These are phyloP conservation scores for Botrytis squamosa DNA, from an alignment of 2,329 filamentous ascomycete species.

Conservation along the genomic window DNA sequence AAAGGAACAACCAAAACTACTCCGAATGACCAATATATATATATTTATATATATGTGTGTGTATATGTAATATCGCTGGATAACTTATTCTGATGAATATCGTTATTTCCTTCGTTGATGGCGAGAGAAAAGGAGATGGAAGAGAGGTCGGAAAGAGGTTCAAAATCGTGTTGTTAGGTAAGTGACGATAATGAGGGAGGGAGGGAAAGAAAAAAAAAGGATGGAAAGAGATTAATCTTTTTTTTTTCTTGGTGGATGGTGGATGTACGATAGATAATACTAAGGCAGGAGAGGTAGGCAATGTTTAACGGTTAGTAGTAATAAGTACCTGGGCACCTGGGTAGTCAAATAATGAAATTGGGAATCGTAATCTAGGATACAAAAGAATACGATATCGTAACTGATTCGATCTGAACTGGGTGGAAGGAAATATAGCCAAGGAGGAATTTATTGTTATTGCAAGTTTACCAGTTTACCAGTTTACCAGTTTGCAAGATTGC, in stretches of 20 bases:
- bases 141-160: neutral
- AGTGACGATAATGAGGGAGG: neutral
- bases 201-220: neutral
- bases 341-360: neutral
- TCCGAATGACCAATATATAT: neutral
- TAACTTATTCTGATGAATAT: neutral
- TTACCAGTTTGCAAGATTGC: neutral
- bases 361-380: neutral
- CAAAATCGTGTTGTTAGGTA: neutral
- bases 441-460: neutral
- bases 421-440: neutral
- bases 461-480: neutral
- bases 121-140: neutral
- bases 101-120: neutral
- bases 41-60: neutral
- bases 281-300: neutral
- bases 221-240: constrained; percentile 10
- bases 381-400: neutral
- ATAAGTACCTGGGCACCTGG: neutral
- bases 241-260: neutral
- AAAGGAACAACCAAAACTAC: neutral
- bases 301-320: constrained; percentile 1
- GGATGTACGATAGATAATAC: neutral
- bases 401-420: neutral
- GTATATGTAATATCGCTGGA: neutral